Evolutionary conservation across 805 yeast genomes (phyloP), one percentile per base, ranked within the genome.

Genomic region (Wickerhamomyces bisporus): DNA sequence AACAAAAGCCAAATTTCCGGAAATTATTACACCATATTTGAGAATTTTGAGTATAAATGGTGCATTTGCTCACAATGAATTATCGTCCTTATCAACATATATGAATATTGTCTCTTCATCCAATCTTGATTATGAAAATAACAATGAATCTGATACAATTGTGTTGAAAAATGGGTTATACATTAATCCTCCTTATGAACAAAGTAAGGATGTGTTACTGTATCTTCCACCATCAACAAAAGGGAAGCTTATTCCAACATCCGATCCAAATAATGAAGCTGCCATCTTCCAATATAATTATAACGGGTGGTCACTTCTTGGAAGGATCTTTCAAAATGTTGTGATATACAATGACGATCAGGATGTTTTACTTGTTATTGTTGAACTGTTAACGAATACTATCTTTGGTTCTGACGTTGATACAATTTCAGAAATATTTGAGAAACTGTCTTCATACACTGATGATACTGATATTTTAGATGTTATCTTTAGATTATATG

Each of bases 221-320:
- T 64, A 65, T 13, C 51, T 78, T 17, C 72, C 75, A 3, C 54
- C 63, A 43, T 79, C 80, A 3, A 84, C 95, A 0, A 73, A 68
- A 39, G 97, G 91, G 3, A 81, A 82, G 47, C 60, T 86, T 3
- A 59, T 89, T 23, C 79, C 86, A 1, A 67, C 75, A 4, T 53
- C 63, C 3, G 60, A 64, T 12, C 60, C 61, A 19, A 55, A 62
- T 7, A 48, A 63, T 9, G 54, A 50, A 26, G 62, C 65, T 14
- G 83, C 84, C 3, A 71, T 86, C 17, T 88, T 93, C 62, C 62
- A 81, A 20, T 76, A 82, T 54, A 70, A 71, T 4, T 87, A 80
- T 55, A 85, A 80, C 53, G 97, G 97, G 1, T 88, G 97, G 95
- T 74, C 95, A 0, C 61, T 84, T 20, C 50, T 91, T 14, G 97